Conservation (phyloP, 78 protist species). For the Dictyostelium capitatum region DNA sequence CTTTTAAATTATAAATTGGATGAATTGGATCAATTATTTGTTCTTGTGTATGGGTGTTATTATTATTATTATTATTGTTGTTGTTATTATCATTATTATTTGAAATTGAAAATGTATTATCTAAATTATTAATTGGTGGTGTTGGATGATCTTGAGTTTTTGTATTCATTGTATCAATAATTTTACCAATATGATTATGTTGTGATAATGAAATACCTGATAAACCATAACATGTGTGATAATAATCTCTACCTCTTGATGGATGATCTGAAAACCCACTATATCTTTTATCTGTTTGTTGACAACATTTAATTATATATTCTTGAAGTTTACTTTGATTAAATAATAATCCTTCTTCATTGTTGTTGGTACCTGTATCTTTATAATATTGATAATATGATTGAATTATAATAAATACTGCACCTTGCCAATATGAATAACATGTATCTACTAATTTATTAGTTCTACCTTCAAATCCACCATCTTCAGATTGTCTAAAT, state of each 20-base stretch:
- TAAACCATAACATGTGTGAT: constrained; percentile 96
- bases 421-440: constrained; percentile 98
- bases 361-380: neutral
- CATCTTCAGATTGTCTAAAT: constrained; percentile 93
- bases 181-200: constrained; percentile 58
- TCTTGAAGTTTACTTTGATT: constrained; percentile 84
- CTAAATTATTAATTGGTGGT: constrained; percentile 7
- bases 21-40: constrained; percentile 48
- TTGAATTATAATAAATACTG: constrained; percentile 47
- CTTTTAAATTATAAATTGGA: constrained; percentile 59
- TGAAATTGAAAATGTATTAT: neutral
- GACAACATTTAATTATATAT: constrained; percentile 91
- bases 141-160: constrained; percentile 37
- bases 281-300: constrained; percentile 33
- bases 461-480: constrained; percentile 99
- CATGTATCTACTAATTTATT: constrained; percentile 99
- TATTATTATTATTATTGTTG: neutral
- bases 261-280: constrained; percentile 97
- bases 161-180: neutral
- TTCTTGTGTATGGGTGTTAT: neutral
- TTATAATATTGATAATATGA: constrained; percentile 1
- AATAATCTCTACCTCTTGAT: constrained; percentile 88
- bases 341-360: constrained; percentile 26
- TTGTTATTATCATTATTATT: neutral
- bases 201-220: constrained; percentile 89